Base-by-base conservation (phyloP, 202 grass and related monocot genomes). In the Zoysia matrella region DNA sequence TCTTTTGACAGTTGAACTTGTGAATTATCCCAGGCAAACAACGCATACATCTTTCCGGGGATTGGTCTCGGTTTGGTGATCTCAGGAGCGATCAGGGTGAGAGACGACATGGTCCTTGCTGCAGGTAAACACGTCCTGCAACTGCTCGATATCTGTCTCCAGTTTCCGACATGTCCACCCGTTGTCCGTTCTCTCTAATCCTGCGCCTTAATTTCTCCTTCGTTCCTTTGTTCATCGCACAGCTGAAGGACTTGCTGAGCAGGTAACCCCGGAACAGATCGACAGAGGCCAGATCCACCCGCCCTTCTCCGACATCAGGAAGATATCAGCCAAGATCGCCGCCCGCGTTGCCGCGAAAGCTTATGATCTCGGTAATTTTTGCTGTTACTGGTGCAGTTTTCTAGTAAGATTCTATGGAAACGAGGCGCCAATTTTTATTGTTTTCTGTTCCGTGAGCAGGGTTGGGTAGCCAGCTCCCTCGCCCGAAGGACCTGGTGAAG, bases 21-120 rank as follows among this genome's bases (percentile, higher is more conserved):
- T 56, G 22, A 60, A 11, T 62, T 52, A 15, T 80, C 64, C 16
- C 72, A 95, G 92, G 90, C 92, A 60, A 98, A 98, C 87, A 95
- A 98, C 77, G 96, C 96, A 14, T 95, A 95, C 80, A 98, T 98
- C 73, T 98, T 98, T 63, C 96, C 92, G 4, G 92, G 96, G 48
- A 85, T 98, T 62, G 92, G 96, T 1, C 86, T 95, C 65, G 96
- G 96, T 39, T 83, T 95, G 58, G 90, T 98, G 53, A 93, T 92
- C 47, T 92, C 96, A 40, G 91, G 92, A 39, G 87, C 91, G 3
- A 93, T 95, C 69, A 71, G 89, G 16, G 92, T 95, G 56, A 84
- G 82, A 4, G 83, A 98, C 3, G 91, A 98, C 47, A 93, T 98
- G 92, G 70, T 95, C 52, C 85, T 98, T 83, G 88, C 92, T 78